Evolutionary conservation across 2,329 filamentous ascomycete species (phyloP).

Genomic region (Colletotrichum melonis): DNA sequence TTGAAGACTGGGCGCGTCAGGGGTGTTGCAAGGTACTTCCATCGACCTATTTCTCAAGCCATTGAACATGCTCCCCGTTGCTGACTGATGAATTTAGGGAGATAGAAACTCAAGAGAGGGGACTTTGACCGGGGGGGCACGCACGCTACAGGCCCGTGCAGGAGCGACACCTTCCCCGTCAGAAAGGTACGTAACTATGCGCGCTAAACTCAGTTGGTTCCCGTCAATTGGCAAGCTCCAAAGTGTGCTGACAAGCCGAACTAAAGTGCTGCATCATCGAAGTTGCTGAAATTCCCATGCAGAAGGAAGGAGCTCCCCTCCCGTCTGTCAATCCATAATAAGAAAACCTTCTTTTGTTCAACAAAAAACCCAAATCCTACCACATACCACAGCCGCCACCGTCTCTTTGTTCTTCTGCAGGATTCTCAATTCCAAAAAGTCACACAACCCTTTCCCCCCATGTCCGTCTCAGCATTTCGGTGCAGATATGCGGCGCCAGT

Average conservation of each 20-base stretch:
- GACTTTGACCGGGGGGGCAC: neutral
- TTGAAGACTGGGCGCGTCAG: constrained; percentile 26
- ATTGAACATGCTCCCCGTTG: neutral
- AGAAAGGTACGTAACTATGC: constrained; percentile 4
- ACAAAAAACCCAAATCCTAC: neutral
- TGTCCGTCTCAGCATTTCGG: constrained; percentile 16
- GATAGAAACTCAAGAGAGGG: neutral
- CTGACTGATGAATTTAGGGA: neutral
- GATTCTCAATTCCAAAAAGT: neutral
- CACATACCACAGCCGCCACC: neutral
- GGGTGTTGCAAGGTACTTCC: constrained; percentile 25
- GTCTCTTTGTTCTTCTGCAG: neutral
- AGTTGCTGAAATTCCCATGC: constrained; percentile 19
- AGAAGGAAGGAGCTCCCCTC: neutral
- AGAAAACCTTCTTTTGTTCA: constrained; percentile 1
- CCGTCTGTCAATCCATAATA: constrained; percentile 6
- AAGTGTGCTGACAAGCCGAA: neutral
- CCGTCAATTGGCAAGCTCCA: neutral
- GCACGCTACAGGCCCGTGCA: neutral
- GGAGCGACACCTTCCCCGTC: neutral
- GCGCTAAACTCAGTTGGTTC: constrained; percentile 11
- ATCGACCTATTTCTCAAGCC: neutral
- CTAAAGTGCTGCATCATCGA: constrained; percentile 28
- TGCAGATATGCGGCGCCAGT: constrained; percentile 30
- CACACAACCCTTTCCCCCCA: constrained; percentile 5